Percentiles rank a stretch among this genome's conserved stretches.
phyloP scores from a whole-genome alignment of 768 basidiomycete species.

The Tubosaeta sp. region DNA sequence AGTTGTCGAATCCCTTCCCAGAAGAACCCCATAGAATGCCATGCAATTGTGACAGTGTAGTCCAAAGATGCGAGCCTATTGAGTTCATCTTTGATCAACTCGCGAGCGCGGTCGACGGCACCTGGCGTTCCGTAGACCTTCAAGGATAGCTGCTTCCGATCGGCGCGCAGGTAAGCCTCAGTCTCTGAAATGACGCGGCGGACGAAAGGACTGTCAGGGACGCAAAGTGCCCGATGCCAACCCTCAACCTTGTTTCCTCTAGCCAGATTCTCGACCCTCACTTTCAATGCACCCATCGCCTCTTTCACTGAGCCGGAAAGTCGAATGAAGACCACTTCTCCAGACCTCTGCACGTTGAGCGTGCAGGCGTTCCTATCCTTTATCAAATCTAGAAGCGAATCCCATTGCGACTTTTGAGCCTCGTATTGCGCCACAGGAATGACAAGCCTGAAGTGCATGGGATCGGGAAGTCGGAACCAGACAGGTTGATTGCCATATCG shows the following conservation, averaged over 20 bases:
- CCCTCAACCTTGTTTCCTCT: constrained; percentile 45
- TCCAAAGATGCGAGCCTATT: constrained; percentile 45
- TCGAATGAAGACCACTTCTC: constrained; percentile 34
- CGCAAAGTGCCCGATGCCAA: constrained; percentile 47
- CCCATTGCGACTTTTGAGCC: constrained; percentile 49
- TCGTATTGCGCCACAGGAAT: constrained; percentile 47
- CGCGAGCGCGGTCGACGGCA: constrained; percentile 40
- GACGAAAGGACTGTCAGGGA: constrained; percentile 30
- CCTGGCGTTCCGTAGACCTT: constrained; percentile 43
- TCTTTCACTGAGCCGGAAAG: constrained; percentile 52
- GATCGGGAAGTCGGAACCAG: constrained; percentile 42
- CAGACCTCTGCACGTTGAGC: constrained; percentile 28
- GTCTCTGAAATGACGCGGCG: constrained; percentile 31
- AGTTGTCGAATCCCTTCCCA: constrained; percentile 46
- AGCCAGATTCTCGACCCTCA: constrained; percentile 52
- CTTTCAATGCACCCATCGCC: constrained; percentile 53
- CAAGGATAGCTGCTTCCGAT: constrained; percentile 42
- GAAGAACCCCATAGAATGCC: constrained; percentile 45
- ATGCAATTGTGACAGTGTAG: constrained; percentile 36
- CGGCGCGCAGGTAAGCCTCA: constrained; percentile 41
- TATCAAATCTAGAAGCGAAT: constrained; percentile 34
- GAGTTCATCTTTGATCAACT: constrained; percentile 45
- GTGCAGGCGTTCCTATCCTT: constrained; percentile 36
- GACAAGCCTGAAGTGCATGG: constrained; percentile 47
- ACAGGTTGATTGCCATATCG: constrained; percentile 33